These are phyloP conservation scores for Talaromyces sp. DNA, from an alignment of 2,329 filamentous ascomycete genomes.

Conservation along the genomic window DNA sequence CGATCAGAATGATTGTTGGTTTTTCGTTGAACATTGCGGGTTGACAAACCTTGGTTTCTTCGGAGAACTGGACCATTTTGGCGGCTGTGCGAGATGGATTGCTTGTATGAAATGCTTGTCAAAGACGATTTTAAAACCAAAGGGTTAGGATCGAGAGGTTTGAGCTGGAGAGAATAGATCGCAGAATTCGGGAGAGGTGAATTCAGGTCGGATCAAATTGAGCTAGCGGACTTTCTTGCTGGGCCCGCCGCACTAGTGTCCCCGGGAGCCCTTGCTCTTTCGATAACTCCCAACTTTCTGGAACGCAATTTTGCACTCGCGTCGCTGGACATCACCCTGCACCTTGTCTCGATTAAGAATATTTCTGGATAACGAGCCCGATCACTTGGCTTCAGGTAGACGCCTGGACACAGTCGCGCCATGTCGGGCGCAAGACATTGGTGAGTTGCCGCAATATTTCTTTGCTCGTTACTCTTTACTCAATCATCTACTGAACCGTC, in stretches of 20 bases:
- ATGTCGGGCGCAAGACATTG: conserved; percentile 74
- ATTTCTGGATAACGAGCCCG: not conserved
- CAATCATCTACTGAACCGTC: conserved; percentile 17
- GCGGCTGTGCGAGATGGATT: not conserved
- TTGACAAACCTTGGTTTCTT: conserved; percentile 81
- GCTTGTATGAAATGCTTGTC: not conserved
- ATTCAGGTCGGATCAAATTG: not conserved
- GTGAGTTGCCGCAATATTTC: conserved; percentile 36
- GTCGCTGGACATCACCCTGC: not conserved
- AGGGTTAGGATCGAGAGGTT: not conserved
- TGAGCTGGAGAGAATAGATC: not conserved
- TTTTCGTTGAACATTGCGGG: not conserved
- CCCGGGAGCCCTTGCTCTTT: not conserved
- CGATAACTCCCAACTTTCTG: not conserved
- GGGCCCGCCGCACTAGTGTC: not conserved
- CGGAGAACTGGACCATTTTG: conserved; percentile 65
- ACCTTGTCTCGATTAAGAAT: not conserved
- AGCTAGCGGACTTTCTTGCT: not conserved
- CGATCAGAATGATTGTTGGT: not conserved
- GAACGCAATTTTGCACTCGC: not conserved
- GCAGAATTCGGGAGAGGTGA: not conserved
- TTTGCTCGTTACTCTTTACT: conserved; percentile 8
- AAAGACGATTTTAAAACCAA: not conserved
- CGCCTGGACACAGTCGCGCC: conserved; percentile 12
- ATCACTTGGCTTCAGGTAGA: not conserved